Base-by-base conservation (phyloP, 1,139 yeast genomes). In the Hanseniaspora sp. region DNA sequence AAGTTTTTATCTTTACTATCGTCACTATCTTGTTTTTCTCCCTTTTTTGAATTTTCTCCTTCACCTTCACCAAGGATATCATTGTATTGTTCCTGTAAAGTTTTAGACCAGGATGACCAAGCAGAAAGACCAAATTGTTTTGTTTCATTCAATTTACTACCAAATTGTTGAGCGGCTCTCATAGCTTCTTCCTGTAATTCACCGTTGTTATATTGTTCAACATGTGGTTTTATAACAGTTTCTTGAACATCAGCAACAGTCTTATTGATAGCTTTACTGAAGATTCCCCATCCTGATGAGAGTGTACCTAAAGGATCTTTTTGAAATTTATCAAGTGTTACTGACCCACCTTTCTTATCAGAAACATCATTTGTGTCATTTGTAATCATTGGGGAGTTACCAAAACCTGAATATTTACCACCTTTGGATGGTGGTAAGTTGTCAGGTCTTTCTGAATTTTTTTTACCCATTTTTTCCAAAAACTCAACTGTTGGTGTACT, bases 111-210 rank as follows among this genome's bases (percentile, higher is more conserved):
- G 30, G 73, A 73, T 60, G 77, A 79, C 69, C 82, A 81, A 11
- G 84, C 82, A 62, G 82, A 79, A 59, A 73, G 76, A 4, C 84
- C 84, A 62, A 80, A 82, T 59, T 75, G 77, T 40, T 95, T 87
- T 0, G 96, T 87, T 63, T 87, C 95, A 65, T 85, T 95, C 75
- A 90, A 85, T 65, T 81, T 86, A 67, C 86, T 95, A 48, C 96
- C 96, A 72, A 90, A 92, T 71, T 92, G 97, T 57, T 88, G 83
- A 79, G 94, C 86, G 31, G 97, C 98, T 63, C 86, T 78, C 60
- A 78, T 81, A 9, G 97, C 92, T 64, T 88, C 95, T 55, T 70
- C 72, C 37, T 92, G 79, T 47, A 86, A 69, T 59, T 90, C 96
- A 59, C 86, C 80, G 58, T 84, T 87, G 57, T 87, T 85, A 60